Conservation (phyloP, 129 eudicot species). For the Artemisia annua region DNA sequence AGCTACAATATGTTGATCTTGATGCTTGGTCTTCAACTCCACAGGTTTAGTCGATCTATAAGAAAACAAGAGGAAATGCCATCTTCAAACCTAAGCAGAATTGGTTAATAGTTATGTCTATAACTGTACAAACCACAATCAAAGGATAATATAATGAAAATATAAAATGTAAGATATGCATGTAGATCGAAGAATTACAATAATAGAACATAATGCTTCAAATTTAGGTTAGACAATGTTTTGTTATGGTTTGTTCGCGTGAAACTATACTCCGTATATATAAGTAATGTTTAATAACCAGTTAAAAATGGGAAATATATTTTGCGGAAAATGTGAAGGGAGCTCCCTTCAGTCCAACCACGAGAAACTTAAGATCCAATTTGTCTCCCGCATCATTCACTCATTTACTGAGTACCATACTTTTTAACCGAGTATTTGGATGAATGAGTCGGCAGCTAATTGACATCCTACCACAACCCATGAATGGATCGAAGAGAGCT, state of each 20-base stretch:
- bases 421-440: slow-evolving; percentile 59
- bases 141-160: no score
- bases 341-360: slow-evolving; percentile 99
- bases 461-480: slow-evolving; percentile 61
- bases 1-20: no score
- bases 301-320: not conserved
- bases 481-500: slow-evolving; percentile 98
- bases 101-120: no score
- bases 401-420: slow-evolving; percentile 44
- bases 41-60: no score
- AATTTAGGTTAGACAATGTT: not conserved
- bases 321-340: slow-evolving; percentile 41
- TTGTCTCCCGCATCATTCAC: slow-evolving; percentile 92
- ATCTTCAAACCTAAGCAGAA: no score
- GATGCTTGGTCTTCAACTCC: no score
- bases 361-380: slow-evolving; percentile 57
- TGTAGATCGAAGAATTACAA: not conserved
- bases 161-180: slow-evolving; percentile 1
- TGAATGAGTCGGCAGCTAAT: slow-evolving; percentile 99
- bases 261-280: not conserved
- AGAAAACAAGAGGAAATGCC: no score
- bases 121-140: no score
- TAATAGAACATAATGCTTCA: not conserved
- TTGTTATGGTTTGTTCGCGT: not conserved
- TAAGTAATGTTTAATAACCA: not conserved